Base-by-base conservation (phyloP, 2,329 filamentous ascomycete genomes). In the Colletotrichum lindemuthianum region DNA sequence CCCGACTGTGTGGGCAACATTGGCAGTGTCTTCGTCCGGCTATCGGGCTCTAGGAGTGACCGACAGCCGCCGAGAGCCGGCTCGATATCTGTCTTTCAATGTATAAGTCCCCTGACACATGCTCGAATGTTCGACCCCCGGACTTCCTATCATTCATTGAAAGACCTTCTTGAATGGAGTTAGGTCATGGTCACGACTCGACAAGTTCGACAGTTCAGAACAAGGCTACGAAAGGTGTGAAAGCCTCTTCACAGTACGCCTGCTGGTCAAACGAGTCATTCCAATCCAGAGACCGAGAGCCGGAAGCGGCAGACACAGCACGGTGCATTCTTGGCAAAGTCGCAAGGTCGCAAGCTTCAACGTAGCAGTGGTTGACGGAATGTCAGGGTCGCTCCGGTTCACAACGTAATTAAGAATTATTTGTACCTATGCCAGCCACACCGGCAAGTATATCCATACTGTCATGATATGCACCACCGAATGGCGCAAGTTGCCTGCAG, bases 311-410 rank as follows among this genome's bases (percentile, higher is more conserved):
- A 50, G 15, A 49, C 13, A 13, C 45, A 13, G 32, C 24, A 36
- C 11, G 7, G 3, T 24, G 8, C 24, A 13, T 50, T 9, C 52
- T 45, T 24, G 39, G 36, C 51, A 37, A 5, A 40, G 13, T 45
- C 59, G 39, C 44, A 50, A 47, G 39, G 13, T 45, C 59, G 39
- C 44, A 50, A 47, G 39, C 16, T 61, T 57, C 39, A 32, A 34
- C 45, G 45, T 37, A 37, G 52, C 32, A 48, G 50, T 45, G 33
- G 33, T 45, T 47, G 57, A 12, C 33, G 34, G 57, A 10, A 59
- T 53, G 40, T 34, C 32, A 34, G 39, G 24, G 6, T 15, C 10
- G 13, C 15, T 16, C 43, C 43, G 43, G 9, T 7, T 15, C 2
- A 10, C n/a, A 16, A 24, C 43, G 13, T 44, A n/a, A n/a, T n/a